Conservation (phyloP, 768 basidiomycete species). For the Lentinula aciculospora region DNA sequence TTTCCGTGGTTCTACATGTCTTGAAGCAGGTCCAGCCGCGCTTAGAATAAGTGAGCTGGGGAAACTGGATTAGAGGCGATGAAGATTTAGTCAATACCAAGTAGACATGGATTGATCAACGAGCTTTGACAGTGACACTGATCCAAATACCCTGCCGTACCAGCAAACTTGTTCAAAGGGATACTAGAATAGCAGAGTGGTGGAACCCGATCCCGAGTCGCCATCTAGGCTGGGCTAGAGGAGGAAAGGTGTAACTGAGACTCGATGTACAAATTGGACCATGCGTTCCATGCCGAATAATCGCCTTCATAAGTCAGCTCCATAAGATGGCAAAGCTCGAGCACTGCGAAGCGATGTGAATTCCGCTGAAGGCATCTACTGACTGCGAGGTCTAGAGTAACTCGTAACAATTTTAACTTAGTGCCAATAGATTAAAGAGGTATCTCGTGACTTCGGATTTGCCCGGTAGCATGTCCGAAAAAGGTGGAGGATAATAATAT, state of each 20-base stretch:
- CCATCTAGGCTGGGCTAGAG: slow-evolving; percentile 27
- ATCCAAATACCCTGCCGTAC: slow-evolving; percentile 11
- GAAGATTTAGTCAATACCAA: not conserved
- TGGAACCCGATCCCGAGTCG: slow-evolving; percentile 14
- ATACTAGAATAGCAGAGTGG: too few species aligned
- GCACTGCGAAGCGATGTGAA: too few species aligned
- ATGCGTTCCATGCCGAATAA: not conserved
- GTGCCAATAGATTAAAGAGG: too few species aligned
- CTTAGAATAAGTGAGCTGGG: not conserved
- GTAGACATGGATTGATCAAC: slow-evolving; percentile 9
- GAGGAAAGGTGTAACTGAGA: too few species aligned
- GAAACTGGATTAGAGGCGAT: not conserved
- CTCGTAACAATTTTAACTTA: too few species aligned
- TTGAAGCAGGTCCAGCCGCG: not conserved
- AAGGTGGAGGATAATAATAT: not conserved
- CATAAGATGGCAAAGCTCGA: not conserved
- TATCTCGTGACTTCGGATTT: too few species aligned
- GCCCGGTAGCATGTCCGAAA: too few species aligned
- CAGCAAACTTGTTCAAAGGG: slow-evolving; percentile 29
- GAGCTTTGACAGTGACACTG: slow-evolving; percentile 23
- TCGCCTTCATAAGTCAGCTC: not conserved
- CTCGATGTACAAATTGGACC: too few species aligned
- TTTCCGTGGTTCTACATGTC: too few species aligned
- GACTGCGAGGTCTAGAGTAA: too few species aligned
- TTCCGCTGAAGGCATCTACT: too few species aligned